Base-by-base conservation (phyloP, 768 basidiomycete species). In the Kwoniella sp. region DNA sequence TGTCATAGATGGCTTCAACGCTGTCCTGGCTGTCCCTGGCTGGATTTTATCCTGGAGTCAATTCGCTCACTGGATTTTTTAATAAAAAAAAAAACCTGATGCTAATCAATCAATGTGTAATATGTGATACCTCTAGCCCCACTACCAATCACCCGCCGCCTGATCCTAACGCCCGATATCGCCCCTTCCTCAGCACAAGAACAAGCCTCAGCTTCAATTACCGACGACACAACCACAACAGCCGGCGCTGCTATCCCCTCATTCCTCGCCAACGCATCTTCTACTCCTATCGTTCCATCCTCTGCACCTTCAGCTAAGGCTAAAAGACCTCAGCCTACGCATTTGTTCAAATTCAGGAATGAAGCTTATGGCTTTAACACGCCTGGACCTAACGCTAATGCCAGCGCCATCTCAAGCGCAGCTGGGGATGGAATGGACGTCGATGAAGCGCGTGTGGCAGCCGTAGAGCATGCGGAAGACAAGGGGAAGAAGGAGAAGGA, bases 321-420 rank as follows among this genome's bases (percentile, higher is more conserved):
- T 8, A 77, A 77, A 51, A 65, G 78, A 46, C 37, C 51, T 19
- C 78, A 77, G 46, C 78, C 77, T 0, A 58, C 63, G 2, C 74
- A 77, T 58, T 55, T 75, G 8, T 44, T 79, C 25, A 79, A 79
- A 59, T 78, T 76, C 63, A 69, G 78, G n/a, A 79, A 79, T 62
- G 53, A 65, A 15, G 73, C 73, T 19, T 72, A 63, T 37, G 78
- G 78, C 0, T 71, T 69, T 24, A 53, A 63, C 37, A 72, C 72
- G 5, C 66, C 72, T 4, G 54, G n/a, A 26, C n/a, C 24, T 54
- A 19, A 36, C 1, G 44, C 29, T 25, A 37, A 47, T 5, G 46
- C 29, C 33, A 47, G 44, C 51, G 55, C 19, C 12, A 9, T 19
- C 8, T 7, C 47, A 17, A 12, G 1, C 30, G 10, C 9, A 1